phyloP scores from a whole-genome alignment of 2,329 filamentous ascomycete species.

The Talaromyces albobiverticillius region DNA sequence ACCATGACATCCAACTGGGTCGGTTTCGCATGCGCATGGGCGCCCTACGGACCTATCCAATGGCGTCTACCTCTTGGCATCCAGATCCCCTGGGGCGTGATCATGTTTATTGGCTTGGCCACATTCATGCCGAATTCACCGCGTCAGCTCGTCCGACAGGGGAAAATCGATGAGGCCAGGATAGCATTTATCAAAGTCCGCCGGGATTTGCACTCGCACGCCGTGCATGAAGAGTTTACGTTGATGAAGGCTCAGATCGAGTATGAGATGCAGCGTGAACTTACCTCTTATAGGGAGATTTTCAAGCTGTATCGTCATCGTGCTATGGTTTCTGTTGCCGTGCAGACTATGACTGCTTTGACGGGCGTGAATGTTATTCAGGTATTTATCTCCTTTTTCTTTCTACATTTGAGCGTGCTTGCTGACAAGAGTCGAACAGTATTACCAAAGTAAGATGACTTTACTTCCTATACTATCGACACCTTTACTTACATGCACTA shows the following conservation, averaged over 20 bases:
- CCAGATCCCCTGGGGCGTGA: slow-evolving; percentile 56
- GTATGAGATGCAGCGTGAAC: slow-evolving; percentile 57
- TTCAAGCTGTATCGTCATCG: slow-evolving; percentile 52
- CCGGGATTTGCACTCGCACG: slow-evolving; percentile 43
- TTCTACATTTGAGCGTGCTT: not conserved
- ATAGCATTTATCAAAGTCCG: slow-evolving; percentile 49
- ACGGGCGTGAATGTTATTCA: slow-evolving; percentile 60
- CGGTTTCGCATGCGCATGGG: slow-evolving; percentile 54
- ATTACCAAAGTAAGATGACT: slow-evolving; percentile 28
- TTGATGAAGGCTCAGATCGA: slow-evolving; percentile 56
- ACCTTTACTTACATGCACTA: slow-evolving; percentile 16
- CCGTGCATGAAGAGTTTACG: slow-evolving; percentile 51
- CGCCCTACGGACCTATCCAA: slow-evolving; percentile 52
- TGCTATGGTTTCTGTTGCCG: slow-evolving; percentile 53
- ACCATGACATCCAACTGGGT: slow-evolving; percentile 59
- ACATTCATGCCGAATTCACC: slow-evolving; percentile 59
- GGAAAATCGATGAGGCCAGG: slow-evolving; percentile 49
- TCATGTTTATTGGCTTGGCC: slow-evolving; percentile 52
- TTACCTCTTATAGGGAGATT: slow-evolving; percentile 52
- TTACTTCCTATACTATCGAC: not conserved
- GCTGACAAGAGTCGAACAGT: slow-evolving; percentile 19
- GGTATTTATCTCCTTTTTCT: slow-evolving; percentile 21
- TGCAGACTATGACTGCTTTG: slow-evolving; percentile 57
- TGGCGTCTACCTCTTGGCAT: slow-evolving; percentile 56
- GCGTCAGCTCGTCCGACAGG: slow-evolving; percentile 51